phyloP scores from a whole-genome alignment of 108 stramenopile genomes.

The Schizochytrium sp. region DNA sequence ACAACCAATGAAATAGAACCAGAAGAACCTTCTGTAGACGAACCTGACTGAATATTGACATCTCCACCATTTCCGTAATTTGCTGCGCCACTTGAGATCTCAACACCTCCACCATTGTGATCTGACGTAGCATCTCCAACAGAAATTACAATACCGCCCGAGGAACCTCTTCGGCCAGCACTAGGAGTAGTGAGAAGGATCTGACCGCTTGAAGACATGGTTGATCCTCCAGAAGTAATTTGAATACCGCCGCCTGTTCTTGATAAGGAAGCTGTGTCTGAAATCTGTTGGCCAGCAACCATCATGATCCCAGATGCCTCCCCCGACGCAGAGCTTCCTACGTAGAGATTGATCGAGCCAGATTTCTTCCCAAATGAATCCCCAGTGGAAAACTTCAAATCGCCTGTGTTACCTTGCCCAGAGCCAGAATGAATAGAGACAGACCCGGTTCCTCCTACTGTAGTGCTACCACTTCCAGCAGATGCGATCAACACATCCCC shows the following conservation, averaged over 20 bases:
- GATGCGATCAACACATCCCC: constrained; percentile 2
- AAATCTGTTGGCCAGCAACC: neutral
- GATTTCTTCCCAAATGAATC: neutral
- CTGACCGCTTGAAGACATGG: neutral
- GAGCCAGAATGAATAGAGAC: neutral
- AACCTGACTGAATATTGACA: neutral
- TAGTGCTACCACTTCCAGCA: neutral
- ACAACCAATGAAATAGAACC: neutral
- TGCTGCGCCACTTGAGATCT: neutral
- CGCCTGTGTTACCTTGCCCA: neutral
- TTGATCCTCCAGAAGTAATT: neutral
- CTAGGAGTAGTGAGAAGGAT: neutral
- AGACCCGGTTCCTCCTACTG: neutral
- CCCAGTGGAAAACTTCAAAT: neutral
- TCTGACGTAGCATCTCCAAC: neutral
- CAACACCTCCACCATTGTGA: neutral
- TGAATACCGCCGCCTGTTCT: constrained; percentile 24
- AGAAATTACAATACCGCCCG: neutral
- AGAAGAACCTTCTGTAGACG: neutral
- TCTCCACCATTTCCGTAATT: neutral
- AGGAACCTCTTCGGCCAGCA: neutral
- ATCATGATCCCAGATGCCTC: neutral
- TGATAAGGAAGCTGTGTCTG: neutral
- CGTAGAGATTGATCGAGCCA: neutral
- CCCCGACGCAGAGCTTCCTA: neutral